Evolutionary conservation across 768 basidiomycete species (phyloP), one percentile per base, ranked within the genome.

Genomic region (Mycena crocata): DNA sequence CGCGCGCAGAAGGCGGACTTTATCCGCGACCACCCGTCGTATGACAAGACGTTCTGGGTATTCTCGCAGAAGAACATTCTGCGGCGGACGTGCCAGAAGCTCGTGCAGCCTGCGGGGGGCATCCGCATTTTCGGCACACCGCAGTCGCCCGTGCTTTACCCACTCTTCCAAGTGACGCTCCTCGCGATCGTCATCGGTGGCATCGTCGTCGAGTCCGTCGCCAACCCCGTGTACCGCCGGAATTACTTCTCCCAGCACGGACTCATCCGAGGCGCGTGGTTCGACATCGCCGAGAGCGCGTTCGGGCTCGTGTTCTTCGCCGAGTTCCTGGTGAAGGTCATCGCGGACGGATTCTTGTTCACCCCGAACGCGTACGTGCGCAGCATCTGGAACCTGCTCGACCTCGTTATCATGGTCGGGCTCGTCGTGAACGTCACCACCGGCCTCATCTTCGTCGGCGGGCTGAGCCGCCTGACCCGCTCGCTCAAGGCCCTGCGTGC

Each of bases 291-390:
- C 5, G 95, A 98, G 74, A 82, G 86, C 0, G 79, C 85, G 0
- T 91, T 98, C 62, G 91, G 90, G 0, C 79, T 91, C 68, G 79
- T 84, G 6, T 88, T 97, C 24, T 79, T 96, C 46, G 69, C 90
- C 61, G 97, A 99, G 74, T 95, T 96, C 72, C 57, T 91, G 68
- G 89, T 98, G 88, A 98, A 98, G 79, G 79, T 96, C 75, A 81
- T 95, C 50, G 97, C 97, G 1, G 97, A 99, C 73, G 97, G 97
- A 0, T 92, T 97, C 77, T 74, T 92, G 17, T 95, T 96, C 79
- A 90, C 93, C 0, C 95, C 95, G 0, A 96, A 96, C 71, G 95
- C 95, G 0, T 98, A 99, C 75, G 77, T 98, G 31, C 90, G 90
- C 30, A 93, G 93, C 67, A 90, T 96, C 10, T 98, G 96, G 95